phyloP scores from a whole-genome alignment of 192 early-diverging fungal genomes.

The Linnemannia exigua region DNA sequence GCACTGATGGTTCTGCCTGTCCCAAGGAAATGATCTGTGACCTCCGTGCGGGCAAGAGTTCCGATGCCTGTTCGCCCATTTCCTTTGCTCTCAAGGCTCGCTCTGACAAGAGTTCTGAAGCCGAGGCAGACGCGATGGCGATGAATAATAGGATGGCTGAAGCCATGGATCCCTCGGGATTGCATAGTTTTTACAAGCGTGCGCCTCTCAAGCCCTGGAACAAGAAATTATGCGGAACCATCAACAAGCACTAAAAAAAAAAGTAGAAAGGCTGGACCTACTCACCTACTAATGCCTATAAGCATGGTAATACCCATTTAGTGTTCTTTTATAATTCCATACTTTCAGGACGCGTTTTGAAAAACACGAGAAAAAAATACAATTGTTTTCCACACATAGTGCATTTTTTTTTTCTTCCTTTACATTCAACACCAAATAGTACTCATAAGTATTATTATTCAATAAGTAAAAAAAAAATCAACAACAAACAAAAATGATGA shows the following conservation, averaged over 20 bases:
- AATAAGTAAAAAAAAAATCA: too few species aligned
- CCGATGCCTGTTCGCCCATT: constrained; percentile 11
- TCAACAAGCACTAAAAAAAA: not conserved
- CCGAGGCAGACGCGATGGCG: not conserved
- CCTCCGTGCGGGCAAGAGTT: constrained; percentile 28
- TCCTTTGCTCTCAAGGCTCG: not conserved
- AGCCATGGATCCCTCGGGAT: constrained; percentile 1
- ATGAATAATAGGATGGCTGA: constrained; percentile 1
- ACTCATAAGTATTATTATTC: too few species aligned
- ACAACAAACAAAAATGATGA: too few species aligned
- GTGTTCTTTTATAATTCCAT: too few species aligned
- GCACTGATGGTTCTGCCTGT: constrained; percentile 4
- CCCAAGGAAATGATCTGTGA: constrained; percentile 22
- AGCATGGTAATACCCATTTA: too few species aligned
- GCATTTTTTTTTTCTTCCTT: too few species aligned
- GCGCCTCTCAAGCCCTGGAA: constrained; percentile 26
- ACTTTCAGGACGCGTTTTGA: too few species aligned
- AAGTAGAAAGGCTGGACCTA: not conserved
- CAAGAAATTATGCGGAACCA: constrained; percentile 21
- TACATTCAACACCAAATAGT: too few species aligned
- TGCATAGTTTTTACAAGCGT: constrained; percentile 9
- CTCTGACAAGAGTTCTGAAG: not conserved
- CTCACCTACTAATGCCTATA: too few species aligned
- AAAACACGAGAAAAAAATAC: too few species aligned
- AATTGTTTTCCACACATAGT: too few species aligned